phyloP scores from a whole-genome alignment of 352 stramenopile species.

The Phytophthora pini region DNA sequence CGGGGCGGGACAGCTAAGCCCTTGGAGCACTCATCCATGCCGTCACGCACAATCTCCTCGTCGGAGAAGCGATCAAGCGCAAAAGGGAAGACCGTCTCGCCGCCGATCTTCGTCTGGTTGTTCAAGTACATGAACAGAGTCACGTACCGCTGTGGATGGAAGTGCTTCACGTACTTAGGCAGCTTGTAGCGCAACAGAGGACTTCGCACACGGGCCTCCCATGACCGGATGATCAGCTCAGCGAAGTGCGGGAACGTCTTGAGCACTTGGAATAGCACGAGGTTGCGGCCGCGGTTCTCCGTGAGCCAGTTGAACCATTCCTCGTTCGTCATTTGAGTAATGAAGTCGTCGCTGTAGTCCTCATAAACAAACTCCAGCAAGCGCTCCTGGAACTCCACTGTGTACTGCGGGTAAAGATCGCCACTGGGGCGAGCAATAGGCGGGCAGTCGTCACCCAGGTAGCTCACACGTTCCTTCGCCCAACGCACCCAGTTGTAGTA shows the following conservation, averaged over 20 bases:
- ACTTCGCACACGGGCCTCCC: conserved; percentile 55
- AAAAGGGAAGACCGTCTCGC: conserved; percentile 96
- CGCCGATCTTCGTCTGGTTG: conserved; percentile 93
- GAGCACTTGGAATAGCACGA: conserved; percentile 70
- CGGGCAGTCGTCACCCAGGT: conserved; percentile 55
- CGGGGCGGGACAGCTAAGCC: conserved; percentile 74
- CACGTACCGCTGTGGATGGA: conserved; percentile 93
- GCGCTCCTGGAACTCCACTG: conserved; percentile 64
- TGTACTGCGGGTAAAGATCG: conserved; percentile 76
- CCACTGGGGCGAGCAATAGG: conserved; percentile 50
- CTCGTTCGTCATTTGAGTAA: conserved; percentile 58
- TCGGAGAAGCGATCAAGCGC: conserved; percentile 75
- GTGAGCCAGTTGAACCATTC: conserved; percentile 78
- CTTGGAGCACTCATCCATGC: conserved; percentile 82
- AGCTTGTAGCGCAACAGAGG: conserved; percentile 55
- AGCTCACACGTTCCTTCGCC: conserved; percentile 79
- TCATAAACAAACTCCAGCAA: conserved; percentile 67
- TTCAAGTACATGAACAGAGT: conserved; percentile 98
- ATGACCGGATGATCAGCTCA: conserved; percentile 69
- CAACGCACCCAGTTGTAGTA: conserved; percentile 83
- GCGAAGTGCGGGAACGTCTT: conserved; percentile 62
- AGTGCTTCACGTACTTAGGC: conserved; percentile 75
- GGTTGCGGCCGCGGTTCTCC: conserved; percentile 60
- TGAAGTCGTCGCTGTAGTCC: conserved; percentile 58
- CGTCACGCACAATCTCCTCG: conserved; percentile 68